Evolutionary conservation across 108 stramenopile species (phyloP).

Genomic region (Epipyxis sp.): DNA sequence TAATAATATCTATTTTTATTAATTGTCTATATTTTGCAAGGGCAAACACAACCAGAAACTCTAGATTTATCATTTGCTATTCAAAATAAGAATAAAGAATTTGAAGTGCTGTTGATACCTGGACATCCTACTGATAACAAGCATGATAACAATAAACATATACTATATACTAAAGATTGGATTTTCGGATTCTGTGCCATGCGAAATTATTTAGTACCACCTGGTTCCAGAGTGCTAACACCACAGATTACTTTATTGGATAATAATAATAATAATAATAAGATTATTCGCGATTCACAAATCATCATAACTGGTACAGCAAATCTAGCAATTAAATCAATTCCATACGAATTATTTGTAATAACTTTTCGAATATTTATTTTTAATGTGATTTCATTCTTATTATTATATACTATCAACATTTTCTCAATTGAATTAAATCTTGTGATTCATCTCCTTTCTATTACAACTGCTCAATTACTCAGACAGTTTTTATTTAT

Average conservation of each 20-base stretch:
- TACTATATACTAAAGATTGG: too few species aligned
- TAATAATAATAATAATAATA: background rate
- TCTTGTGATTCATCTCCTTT: too few species aligned
- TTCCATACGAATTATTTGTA: background rate
- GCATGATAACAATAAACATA: too few species aligned
- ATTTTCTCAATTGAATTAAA: background rate
- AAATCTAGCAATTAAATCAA: background rate
- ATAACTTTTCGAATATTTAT: too few species aligned
- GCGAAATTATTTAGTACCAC: background rate
- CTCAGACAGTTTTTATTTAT: background rate
- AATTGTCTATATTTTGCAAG: too few species aligned
- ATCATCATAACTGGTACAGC: background rate
- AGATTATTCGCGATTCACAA: background rate
- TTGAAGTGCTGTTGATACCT: too few species aligned
- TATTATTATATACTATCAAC: background rate
- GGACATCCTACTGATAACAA: too few species aligned
- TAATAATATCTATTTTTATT: too few species aligned
- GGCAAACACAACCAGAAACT: too few species aligned
- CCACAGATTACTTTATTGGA: background rate
- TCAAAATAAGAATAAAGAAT: too few species aligned
- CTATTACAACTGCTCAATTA: background rate
- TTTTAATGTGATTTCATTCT: too few species aligned
- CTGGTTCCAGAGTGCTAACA: background rate
- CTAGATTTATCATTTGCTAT: too few species aligned
- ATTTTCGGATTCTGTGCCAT: constrained; percentile 1